These are phyloP conservation scores for Solanum chiquidenum DNA, from an alignment of 257 asterid genomes.

Conservation along the genomic window DNA sequence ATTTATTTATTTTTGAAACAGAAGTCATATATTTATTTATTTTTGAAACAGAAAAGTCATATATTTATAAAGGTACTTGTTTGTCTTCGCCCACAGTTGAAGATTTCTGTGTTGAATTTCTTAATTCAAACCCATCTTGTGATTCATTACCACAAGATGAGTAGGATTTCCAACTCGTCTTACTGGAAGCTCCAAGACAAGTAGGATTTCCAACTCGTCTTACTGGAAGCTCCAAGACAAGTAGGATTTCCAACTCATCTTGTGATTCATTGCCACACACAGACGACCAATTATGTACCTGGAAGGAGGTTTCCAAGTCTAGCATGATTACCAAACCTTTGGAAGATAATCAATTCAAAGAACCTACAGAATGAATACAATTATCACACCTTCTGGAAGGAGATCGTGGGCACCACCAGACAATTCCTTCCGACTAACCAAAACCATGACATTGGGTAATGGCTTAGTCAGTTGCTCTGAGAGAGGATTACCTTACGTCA, in stretches of 20 bases:
- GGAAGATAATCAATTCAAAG: background rate
- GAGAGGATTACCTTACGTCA: slow-evolving; percentile 73
- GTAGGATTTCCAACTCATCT: slow-evolving; percentile 46
- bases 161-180: background rate
- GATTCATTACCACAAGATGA: background rate
- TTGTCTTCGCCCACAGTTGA: background rate
- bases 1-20: background rate
- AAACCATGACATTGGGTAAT: slow-evolving; percentile 58
- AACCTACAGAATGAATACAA: background rate
- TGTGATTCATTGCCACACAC: slow-evolving; percentile 67
- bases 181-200: background rate
- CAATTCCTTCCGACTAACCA: slow-evolving; percentile 70
- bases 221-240: background rate
- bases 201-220: slow-evolving; percentile 46
- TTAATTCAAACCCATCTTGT: background rate
- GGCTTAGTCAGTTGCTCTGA: slow-evolving; percentile 88
- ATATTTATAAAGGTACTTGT: background rate
- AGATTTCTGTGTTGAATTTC: background rate
- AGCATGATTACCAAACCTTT: slow-evolving; percentile 1
- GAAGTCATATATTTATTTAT: background rate
- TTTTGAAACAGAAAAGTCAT: background rate
- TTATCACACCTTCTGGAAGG: slow-evolving; percentile 66
- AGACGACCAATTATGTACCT: slow-evolving; percentile 74
- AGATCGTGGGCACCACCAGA: slow-evolving; percentile 75
- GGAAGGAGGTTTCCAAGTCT: slow-evolving; percentile 4